Evolutionary conservation across 2,329 filamentous ascomycete genomes (phyloP).

Genomic region (Aureobasidium subglaciale): DNA sequence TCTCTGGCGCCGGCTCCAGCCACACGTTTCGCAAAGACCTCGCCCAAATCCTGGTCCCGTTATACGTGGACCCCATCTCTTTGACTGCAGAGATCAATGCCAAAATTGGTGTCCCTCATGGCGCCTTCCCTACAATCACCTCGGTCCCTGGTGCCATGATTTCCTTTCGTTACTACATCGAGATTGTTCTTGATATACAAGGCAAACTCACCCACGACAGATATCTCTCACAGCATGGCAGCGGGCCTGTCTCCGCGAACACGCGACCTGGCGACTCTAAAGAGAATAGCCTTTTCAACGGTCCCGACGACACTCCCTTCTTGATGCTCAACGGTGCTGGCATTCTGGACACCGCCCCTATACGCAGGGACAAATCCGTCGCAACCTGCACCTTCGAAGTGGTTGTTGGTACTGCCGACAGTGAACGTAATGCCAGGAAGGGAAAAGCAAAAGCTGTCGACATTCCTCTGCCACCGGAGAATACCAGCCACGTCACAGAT

Average conservation of each 20-base stretch:
- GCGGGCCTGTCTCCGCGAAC: neutral
- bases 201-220: conserved; percentile 73
- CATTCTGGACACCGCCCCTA: conserved; percentile 79
- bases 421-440: conserved; percentile 48
- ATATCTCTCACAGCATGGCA: conserved; percentile 14
- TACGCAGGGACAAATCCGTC: conserved; percentile 86
- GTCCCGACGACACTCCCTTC: conserved; percentile 14
- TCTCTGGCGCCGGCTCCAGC: conserved; percentile 78
- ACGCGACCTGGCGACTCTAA: neutral
- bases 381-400: conserved; percentile 81
- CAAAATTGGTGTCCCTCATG: conserved; percentile 78
- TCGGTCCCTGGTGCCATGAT: conserved; percentile 90
- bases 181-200: conserved; percentile 86
- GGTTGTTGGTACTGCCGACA: conserved; percentile 79
- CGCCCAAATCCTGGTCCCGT: conserved; percentile 76
- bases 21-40: conserved; percentile 95
- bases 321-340: conserved; percentile 37
- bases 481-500: neutral
- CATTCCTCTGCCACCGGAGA: neutral
- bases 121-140: conserved; percentile 85
- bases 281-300: conserved; percentile 8
- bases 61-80: conserved; percentile 77
- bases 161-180: conserved; percentile 87
- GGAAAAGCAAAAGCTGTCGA: neutral
- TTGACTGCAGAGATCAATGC: conserved; percentile 75